phyloP scores from a whole-genome alignment of 176 grass and related monocot species.

The Oryza glumipatula region DNA sequence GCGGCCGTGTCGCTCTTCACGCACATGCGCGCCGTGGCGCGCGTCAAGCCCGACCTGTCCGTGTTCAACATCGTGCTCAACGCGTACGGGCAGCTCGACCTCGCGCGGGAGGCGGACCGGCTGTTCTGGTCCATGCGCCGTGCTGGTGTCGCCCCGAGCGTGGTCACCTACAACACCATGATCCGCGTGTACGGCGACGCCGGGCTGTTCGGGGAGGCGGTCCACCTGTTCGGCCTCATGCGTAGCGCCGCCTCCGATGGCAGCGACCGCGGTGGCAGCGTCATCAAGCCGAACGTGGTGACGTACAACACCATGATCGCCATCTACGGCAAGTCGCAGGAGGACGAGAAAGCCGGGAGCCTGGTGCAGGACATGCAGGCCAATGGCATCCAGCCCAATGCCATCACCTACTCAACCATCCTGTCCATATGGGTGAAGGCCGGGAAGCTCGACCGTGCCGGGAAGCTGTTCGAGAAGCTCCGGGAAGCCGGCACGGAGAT shows the following conservation, averaged over 20 bases:
- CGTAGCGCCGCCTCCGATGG: conserved; percentile 27
- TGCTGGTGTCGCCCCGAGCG: conserved; percentile 61
- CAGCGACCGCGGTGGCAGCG: conserved; percentile 16
- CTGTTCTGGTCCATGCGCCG: conserved; percentile 92
- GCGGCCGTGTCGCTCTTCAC: conserved; percentile 87
- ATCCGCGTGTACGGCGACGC: conserved; percentile 89
- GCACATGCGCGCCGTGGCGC: conserved; percentile 71
- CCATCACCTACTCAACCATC: conserved; percentile 90
- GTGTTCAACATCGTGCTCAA: conserved; percentile 86
- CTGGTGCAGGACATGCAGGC: conserved; percentile 85
- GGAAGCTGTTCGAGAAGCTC: conserved; percentile 84
- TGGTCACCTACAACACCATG: conserved; percentile 97
- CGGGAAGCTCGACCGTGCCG: conserved; percentile 83
- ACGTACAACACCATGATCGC: conserved; percentile 95
- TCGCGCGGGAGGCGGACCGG: conserved; percentile 78
- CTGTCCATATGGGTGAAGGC: conserved; percentile 91
- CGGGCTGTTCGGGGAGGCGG: conserved; percentile 91
- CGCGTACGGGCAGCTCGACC: conserved; percentile 90
- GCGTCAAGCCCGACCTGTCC: conserved; percentile 70
- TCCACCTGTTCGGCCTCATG: conserved; percentile 87
- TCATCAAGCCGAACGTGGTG: conserved; percentile 74
- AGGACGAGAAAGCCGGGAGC: conserved; percentile 88
- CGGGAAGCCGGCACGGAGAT: conserved; percentile 76
- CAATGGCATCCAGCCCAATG: conserved; percentile 70
- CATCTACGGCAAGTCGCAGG: conserved; percentile 89